Base-by-base conservation (phyloP, 495 filamentous ascomycete species). In the Hyaloscypha bicolor region DNA sequence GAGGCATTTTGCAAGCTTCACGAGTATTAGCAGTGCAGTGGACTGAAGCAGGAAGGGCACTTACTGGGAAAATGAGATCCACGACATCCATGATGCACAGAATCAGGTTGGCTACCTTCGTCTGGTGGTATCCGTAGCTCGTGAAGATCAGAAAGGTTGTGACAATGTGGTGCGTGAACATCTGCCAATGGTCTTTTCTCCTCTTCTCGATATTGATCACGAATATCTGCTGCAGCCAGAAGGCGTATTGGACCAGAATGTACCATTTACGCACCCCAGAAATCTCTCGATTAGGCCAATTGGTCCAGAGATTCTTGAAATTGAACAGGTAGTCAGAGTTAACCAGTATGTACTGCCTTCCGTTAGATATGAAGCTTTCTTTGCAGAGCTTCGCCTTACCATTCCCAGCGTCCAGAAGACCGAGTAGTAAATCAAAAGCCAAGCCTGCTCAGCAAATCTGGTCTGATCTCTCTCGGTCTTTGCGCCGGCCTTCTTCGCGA, bases 131-230 rank as follows among this genome's bases (percentile, higher is more conserved):
- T 68, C 88, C 84, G 74, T 98, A 99, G 55, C 89, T 92, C 16
- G 85, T 82, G 70, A 88, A 87, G 60, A 98, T 87, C 53, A 99
- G 84, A 22, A 81, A 80, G 76, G 88, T 90, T 25, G 95, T 99
- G 72, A 97, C 87, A 72, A 97, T 85, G 76, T 99, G 95, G 77
- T 99, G 95, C 12, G 88, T 89, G 65, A 98, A 88, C 96, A 97
- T 97, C 76, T 98, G 95, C 75, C 87, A 89, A 76, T 97, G 90
- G 72, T 99, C 95, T 78, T 99, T 99, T 60, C 95, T 84, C 68
- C 91, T 85, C 78, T 96, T 89, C 76, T 99, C 96, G 66, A 98
- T 91, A 78, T 98, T 90, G 73, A 99, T 90, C 56, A 97, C 92
- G 51, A 98, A 78, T 67, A 99, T 90, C 79, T 97, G 93, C 78